A percentile compares a stretch with the other conserved stretches of the same genome.
phyloP scores from a whole-genome alignment of 345 rosid species.

The Lepidium africanum region DNA sequence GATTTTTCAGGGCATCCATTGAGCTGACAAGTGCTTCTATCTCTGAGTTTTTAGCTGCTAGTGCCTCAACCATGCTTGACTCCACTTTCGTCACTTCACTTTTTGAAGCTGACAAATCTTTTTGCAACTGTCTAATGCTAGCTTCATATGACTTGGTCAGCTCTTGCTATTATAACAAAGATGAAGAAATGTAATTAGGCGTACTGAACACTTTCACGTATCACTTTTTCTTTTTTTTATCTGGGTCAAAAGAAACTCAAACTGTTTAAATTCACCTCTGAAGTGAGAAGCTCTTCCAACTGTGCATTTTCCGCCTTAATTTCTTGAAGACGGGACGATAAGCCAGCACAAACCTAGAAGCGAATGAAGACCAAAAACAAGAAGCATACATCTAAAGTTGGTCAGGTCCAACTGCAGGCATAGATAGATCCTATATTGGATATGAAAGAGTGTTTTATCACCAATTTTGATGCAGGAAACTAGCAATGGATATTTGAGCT shows the following conservation, averaged over 20 bases:
- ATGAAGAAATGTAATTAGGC: slow-evolving; percentile 16
- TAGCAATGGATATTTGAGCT: slow-evolving; percentile 20
- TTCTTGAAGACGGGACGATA: slow-evolving; percentile 94
- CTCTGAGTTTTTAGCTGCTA: slow-evolving; percentile 89
- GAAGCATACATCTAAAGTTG: not conserved
- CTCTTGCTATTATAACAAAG: slow-evolving; percentile 63
- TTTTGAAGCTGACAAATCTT: slow-evolving; percentile 69
- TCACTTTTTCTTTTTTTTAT: not conserved
- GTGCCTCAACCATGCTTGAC: slow-evolving; percentile 77
- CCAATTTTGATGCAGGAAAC: not conserved
- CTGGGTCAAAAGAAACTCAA: not conserved
- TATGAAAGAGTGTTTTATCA: not conserved
- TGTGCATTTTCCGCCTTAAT: slow-evolving; percentile 95
- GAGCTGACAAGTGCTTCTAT: slow-evolving; percentile 74
- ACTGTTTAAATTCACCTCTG: slow-evolving; percentile 55
- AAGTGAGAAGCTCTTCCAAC: slow-evolving; percentile 93
- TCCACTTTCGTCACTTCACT: slow-evolving; percentile 75
- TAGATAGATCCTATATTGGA: not conserved
- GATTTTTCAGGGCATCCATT: slow-evolving; percentile 72
- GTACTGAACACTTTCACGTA: slow-evolving; percentile 3
- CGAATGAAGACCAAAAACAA: not conserved
- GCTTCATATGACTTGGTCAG: slow-evolving; percentile 87
- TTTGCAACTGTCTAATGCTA: slow-evolving; percentile 72
- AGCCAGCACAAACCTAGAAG: slow-evolving; percentile 86
- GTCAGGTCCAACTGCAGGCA: not conserved